These are phyloP conservation scores for Vaccinium vitisidaea DNA, from an alignment of 148 eudicot species.

Conservation along the genomic window DNA sequence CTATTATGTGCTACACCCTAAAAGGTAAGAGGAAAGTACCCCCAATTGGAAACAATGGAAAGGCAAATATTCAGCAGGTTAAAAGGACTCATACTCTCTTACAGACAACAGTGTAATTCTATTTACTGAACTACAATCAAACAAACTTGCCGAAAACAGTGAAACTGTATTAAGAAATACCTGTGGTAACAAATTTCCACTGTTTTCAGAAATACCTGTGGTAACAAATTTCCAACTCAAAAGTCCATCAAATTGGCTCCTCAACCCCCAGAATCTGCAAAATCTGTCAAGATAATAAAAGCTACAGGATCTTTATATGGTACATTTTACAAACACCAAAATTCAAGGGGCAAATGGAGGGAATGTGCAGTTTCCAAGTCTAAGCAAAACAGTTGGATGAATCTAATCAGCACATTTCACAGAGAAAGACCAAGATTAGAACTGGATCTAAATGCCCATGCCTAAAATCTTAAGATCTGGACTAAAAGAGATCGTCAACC, in stretches of 20 bases:
- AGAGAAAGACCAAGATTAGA: neutral
- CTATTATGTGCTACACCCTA: neutral
- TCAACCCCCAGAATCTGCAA: neutral
- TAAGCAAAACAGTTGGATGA: neutral
- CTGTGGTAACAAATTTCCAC: neutral
- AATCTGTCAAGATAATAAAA: neutral
- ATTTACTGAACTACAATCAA: neutral
- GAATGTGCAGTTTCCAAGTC: neutral
- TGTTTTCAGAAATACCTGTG: neutral
- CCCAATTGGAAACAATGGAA: neutral
- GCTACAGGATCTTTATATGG: neutral
- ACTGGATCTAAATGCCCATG: neutral
- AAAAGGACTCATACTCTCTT: neutral
- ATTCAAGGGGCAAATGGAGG: neutral
- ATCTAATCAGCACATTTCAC: neutral
- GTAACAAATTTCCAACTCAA: neutral
- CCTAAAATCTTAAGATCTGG: neutral
- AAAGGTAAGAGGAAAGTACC: neutral
- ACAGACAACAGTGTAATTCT: neutral
- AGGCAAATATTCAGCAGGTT: neutral
- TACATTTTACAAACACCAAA: neutral
- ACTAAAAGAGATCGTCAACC: neutral
- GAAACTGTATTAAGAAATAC: neutral
- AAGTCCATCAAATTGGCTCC: neutral
- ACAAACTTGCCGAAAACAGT: neutral